Evolutionary conservation across 139 green algal genomes (phyloP), one percentile per base, ranked within the genome.

Genomic region (Chlorella sp.): DNA sequence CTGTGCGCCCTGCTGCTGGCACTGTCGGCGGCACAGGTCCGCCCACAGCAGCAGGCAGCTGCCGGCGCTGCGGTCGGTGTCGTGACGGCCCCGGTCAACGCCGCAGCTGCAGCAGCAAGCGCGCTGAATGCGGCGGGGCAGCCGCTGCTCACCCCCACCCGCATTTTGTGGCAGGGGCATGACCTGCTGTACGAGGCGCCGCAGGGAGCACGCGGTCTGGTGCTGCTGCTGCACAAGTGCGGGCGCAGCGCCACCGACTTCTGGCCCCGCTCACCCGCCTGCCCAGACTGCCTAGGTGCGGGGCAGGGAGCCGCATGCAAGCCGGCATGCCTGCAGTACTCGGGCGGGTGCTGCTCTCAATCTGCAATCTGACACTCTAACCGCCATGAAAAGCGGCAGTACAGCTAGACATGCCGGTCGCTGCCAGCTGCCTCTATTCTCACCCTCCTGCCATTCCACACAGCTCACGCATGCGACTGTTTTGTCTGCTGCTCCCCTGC

Each of bases 221-320:
- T 82, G 36, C 21, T 82, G 3, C 38, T 82, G n/a, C 34, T 82
- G 56, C 75, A 82, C 75, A 82, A 82, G 34, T 82, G 75, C 28
- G 75, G 75, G 36, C 57, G 75, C 4, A 72, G 57, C 4, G 75
- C 56, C 56, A 71, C 57, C 34, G 75, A 82, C 57, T 62, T 72
- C 57, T 82, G 75, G 75, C 75, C 75, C 7, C 75, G 57, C 75
- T 72, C 57, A 1, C 15, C 32, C 9, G 21, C 23, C 13, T 82
- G 75, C 56, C 75, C 26, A 3, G 56, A 82, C 15, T 82, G 75
- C 75, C 34, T 57, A 23, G 75, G 75, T 82, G 75, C 23, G 56
- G 0, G 18, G n/a, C 20, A 18, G 20, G n/a, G n/a, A n/a, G n/a
- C n/a, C n/a, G n/a, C n/a, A n/a, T n/a, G n/a, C n/a, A n/a, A n/a